Conservation (phyloP, 345 rosid species). For the Noccaea bulbosa region DNA sequence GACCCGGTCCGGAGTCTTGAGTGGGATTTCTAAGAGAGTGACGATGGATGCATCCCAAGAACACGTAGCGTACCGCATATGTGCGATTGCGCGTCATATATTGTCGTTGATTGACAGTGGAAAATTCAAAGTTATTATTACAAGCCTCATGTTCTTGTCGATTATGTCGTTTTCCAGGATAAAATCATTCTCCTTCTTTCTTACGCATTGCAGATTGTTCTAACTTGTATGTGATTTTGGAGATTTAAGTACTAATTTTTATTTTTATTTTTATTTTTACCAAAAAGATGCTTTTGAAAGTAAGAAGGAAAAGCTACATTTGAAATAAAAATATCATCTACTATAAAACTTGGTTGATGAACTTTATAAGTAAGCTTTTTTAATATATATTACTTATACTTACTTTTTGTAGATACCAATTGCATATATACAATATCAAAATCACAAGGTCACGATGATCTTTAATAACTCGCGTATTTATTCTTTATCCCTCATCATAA, state of each 20-base stretch:
- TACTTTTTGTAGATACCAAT: neutral
- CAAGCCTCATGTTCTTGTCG: constrained; percentile 30
- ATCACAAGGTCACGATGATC: neutral
- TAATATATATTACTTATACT: neutral
- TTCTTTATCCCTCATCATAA: neutral
- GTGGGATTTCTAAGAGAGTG: too few species aligned
- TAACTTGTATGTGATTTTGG: neutral
- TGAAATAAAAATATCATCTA: neutral
- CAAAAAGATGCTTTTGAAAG: constrained; percentile 1
- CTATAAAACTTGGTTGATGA: constrained; percentile 8
- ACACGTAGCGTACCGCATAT: too few species aligned
- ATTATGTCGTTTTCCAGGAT: constrained; percentile 22
- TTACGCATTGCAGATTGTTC: neutral
- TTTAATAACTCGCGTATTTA: neutral
- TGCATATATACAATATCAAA: neutral
- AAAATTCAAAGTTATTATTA: constrained; percentile 32
- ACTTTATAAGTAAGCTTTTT: constrained; percentile 21
- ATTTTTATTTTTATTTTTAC: too few species aligned
- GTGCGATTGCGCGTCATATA: too few species aligned
- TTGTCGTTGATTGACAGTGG: too few species aligned
- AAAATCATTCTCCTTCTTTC: neutral
- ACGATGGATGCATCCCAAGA: too few species aligned
- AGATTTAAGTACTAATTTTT: neutral
- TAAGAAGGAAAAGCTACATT: constrained; percentile 27
- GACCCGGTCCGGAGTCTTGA: too few species aligned